Evolutionary conservation across 2,329 filamentous ascomycete species (phyloP).

Genomic region (Pseudogymnoascus sp.): DNA sequence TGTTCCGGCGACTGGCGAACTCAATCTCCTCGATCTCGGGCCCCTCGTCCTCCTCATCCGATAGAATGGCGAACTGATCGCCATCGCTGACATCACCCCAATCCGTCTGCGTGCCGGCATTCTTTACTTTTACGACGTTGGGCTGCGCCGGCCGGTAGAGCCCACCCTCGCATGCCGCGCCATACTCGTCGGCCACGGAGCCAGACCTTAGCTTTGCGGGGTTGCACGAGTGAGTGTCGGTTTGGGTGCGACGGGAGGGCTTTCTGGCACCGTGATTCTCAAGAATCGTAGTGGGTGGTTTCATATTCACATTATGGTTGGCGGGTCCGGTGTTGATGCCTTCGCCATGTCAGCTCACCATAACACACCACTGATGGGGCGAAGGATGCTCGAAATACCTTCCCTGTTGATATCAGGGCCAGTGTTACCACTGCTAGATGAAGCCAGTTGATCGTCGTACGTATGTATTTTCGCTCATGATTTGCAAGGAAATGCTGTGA

Average conservation of each 20-base stretch:
- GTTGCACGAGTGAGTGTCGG: neutral
- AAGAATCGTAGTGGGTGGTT: neutral
- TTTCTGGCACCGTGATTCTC: neutral
- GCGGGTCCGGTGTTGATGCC: neutral
- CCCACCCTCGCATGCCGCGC: neutral
- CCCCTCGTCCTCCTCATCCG: neutral
- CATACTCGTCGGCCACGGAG: neutral
- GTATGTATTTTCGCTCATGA: conserved; percentile 3
- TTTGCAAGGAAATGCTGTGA: neutral
- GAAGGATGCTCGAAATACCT: neutral
- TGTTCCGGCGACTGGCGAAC: conserved; percentile 1
- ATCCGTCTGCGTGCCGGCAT: neutral
- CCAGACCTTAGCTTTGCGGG: neutral
- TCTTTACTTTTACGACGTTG: neutral
- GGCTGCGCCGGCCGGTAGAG: neutral
- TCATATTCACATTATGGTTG: neutral
- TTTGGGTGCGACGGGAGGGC: neutral
- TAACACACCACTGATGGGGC: neutral
- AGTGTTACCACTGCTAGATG: neutral
- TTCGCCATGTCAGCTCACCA: neutral
- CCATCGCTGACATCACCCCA: neutral
- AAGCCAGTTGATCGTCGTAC: neutral
- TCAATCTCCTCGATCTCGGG: neutral
- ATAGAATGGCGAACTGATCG: neutral
- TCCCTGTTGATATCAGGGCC: neutral